Conservation (phyloP, 306 rosid species). For the Cicer cuneatum region DNA sequence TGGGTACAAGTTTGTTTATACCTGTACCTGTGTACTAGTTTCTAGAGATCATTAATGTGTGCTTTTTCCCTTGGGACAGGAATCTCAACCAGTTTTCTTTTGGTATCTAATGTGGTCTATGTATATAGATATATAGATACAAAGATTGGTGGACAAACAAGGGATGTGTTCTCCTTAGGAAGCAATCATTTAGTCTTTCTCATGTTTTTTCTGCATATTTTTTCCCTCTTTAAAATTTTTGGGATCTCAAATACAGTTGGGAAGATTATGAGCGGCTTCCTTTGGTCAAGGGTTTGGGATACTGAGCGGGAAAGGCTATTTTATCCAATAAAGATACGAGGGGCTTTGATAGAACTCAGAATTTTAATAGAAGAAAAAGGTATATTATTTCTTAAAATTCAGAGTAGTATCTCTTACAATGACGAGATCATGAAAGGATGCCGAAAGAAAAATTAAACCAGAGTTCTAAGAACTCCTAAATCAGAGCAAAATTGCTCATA, state of each 20-base stretch:
- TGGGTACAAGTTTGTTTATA: neutral
- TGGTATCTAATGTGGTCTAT: conserved; percentile 10
- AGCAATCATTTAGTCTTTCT: neutral
- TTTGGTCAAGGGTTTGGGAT: too few relatives aligned
- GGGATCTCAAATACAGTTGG: neutral
- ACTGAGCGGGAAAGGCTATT: too few relatives aligned
- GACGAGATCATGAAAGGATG: too few relatives aligned
- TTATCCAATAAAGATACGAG: too few relatives aligned
- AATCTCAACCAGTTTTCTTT: conserved; percentile 6
- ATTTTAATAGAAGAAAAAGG: too few relatives aligned
- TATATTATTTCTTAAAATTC: too few relatives aligned
- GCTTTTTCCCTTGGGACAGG: neutral
- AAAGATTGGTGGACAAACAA: neutral
- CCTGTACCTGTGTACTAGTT: neutral
- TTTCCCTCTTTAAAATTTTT: neutral
- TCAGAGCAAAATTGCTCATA: too few relatives aligned
- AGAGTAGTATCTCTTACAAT: too few relatives aligned
- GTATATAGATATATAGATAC: conserved; percentile 3
- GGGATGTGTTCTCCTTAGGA: neutral
- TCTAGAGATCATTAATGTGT: neutral
- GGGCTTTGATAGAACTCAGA: too few relatives aligned
- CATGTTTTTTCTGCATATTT: too few relatives aligned
- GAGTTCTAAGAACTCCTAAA: too few relatives aligned
- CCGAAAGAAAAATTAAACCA: too few relatives aligned
- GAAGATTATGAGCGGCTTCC: neutral